These are phyloP conservation scores for Juglanconis juglandina DNA, from an alignment of 2,329 filamentous ascomycete species.

Conservation along the genomic window DNA sequence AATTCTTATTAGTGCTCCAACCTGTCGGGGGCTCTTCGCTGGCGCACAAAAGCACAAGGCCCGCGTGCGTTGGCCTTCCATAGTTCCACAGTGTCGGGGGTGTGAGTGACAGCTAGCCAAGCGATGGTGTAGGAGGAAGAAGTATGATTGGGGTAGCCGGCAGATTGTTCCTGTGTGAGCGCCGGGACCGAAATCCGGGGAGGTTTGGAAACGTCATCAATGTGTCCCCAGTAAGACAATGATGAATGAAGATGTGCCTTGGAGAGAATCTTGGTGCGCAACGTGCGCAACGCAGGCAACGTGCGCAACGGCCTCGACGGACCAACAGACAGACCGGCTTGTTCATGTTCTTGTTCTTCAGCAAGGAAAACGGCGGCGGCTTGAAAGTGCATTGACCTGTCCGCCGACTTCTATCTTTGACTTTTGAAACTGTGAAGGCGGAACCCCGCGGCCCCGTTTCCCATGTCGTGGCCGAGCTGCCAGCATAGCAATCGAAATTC, in stretches of 20 bases:
- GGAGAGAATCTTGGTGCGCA: no score
- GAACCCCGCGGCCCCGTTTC: background rate
- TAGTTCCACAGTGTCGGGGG: background rate
- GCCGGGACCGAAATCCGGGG: background rate
- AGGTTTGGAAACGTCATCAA: background rate
- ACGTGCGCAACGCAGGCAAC: no score
- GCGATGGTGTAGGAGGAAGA: background rate
- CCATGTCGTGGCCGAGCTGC: background rate
- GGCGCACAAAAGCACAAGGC: background rate
- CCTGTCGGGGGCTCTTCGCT: background rate
- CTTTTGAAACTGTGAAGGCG: constrained; percentile 3
- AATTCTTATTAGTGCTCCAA: background rate
- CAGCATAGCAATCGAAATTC: background rate
- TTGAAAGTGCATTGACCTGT: background rate
- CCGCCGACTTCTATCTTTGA: background rate
- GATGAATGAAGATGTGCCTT: background rate
- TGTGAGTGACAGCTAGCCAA: background rate
- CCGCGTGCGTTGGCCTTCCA: background rate
- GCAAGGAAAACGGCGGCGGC: background rate
- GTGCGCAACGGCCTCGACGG: no score
- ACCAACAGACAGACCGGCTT: no score
- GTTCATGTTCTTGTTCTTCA: no score
- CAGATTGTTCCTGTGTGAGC: background rate
- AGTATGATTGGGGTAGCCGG: background rate
- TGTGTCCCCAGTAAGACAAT: background rate